Conservation (phyloP, 768 basidiomycete genomes). For the Mycena latifolia region DNA sequence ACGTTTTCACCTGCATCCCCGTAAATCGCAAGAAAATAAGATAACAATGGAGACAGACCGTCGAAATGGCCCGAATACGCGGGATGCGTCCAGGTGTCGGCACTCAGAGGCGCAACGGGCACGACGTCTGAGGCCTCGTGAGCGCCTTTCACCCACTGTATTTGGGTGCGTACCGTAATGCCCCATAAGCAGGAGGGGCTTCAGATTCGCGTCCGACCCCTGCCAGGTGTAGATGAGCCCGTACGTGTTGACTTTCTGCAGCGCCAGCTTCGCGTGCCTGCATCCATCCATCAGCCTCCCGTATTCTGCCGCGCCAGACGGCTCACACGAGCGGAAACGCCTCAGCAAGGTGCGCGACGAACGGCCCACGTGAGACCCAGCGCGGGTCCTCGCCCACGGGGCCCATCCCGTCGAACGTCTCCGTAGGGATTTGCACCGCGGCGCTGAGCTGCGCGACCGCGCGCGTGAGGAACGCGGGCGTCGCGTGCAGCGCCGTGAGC, state of each 20-base stretch:
- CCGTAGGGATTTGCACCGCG: slow-evolving; percentile 54
- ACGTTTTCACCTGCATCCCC: slow-evolving; percentile 60
- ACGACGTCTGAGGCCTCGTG: slow-evolving; percentile 66
- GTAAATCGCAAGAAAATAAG: too few species aligned
- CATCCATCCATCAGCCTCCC: too few species aligned
- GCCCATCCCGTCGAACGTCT: slow-evolving; percentile 61
- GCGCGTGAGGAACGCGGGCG: too few species aligned
- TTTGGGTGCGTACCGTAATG: slow-evolving; percentile 57
- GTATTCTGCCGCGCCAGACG: too few species aligned
- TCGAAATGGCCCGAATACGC: slow-evolving; percentile 76
- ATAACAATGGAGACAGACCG: slow-evolving; percentile 45
- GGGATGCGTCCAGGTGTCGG: slow-evolving; percentile 74
- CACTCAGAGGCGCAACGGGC: too few species aligned
- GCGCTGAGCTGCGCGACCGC: slow-evolving; percentile 48
- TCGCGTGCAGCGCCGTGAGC: too few species aligned
- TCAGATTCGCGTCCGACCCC: slow-evolving; percentile 65
- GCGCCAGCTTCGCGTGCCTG: slow-evolving; percentile 12
- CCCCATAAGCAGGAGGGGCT: slow-evolving; percentile 63
- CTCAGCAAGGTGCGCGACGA: slow-evolving; percentile 53
- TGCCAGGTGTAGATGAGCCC: slow-evolving; percentile 73
- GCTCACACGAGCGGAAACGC: slow-evolving; percentile 65
- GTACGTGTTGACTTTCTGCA: slow-evolving; percentile 64
- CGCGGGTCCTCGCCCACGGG: slow-evolving; percentile 61
- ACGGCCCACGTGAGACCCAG: slow-evolving; percentile 53
- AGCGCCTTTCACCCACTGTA: background rate